Base-by-base conservation (phyloP, 495 filamentous ascomycete genomes). In the Annulohypoxylon nitens region DNA sequence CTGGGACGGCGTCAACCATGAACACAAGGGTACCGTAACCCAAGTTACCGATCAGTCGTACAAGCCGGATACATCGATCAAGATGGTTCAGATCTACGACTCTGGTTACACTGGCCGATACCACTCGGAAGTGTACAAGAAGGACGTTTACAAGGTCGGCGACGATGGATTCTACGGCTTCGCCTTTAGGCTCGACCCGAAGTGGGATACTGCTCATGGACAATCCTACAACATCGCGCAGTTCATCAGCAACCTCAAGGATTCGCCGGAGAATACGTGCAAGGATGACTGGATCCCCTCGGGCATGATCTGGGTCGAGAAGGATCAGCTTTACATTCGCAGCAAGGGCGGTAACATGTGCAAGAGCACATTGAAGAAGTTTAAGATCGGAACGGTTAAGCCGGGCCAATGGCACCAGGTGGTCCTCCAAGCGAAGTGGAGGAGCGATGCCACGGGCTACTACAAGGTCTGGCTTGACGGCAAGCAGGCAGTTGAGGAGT, bases 131-230 rank as follows among this genome's bases (percentile, higher is more conserved):
- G 82, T 82, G 12, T 77, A 75, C 50, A 78, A 83, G 41, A 70
- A 78, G 60, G 75, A 82, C 64, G 84, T 78, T 20, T 87, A 87
- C 69, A 76, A 77, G 47, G 81, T 77, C 37, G 85, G 84, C 70
- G 82, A 87, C 55, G 79, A 78, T 5, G 83, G 82, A 6, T 86
- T 83, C 78, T 88, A 88, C 77, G 86, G 86, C 61, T 87, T 88
- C 70, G 75, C 78, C 11, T 88, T 88, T 77, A 80, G 84, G n/a
- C 78, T 88, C 8, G 75, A 81, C 34, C 61, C 82, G 9, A 57
- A 74, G 67, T 88, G 86, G 86, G 75, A 87, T 61, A 83, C 82
- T 55, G 64, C 69, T 5, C 77, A 78, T 7, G 74, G 78, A 0
- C 85, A 87, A 70, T 76, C 75, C 33, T 88, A 84, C 76, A 86